Percentiles rank a stretch among this genome's conserved stretches.
Conservation (phyloP, 257 asterid genomes). For the Forsythia viridissima region DNA sequence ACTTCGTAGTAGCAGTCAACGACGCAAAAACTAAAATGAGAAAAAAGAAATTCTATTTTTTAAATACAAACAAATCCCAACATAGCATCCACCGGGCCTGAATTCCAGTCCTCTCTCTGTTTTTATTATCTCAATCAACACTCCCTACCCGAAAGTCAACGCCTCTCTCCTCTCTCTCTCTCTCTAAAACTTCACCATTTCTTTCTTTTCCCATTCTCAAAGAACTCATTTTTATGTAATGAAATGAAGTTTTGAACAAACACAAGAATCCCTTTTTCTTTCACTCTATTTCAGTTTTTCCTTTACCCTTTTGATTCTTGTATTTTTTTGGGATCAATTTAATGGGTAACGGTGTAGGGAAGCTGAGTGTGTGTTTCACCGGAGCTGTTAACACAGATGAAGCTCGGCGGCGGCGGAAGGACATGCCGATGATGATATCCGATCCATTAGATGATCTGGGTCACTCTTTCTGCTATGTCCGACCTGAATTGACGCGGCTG, state of each 20-base stretch:
- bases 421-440: slow-evolving; percentile 44
- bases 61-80: slow-evolving; percentile 23
- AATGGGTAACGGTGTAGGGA: slow-evolving; percentile 98
- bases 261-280: not conserved
- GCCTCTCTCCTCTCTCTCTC: slow-evolving; percentile 28
- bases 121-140: slow-evolving; percentile 58
- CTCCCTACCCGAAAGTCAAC: slow-evolving; percentile 57
- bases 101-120: slow-evolving; percentile 37
- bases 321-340: not conserved
- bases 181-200: slow-evolving; percentile 17
- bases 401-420: slow-evolving; percentile 54
- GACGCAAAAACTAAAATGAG: no score
- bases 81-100: slow-evolving; percentile 32
- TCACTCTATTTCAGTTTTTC: not conserved
- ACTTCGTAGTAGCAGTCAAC: no score
- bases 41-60: not conserved
- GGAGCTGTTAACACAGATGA: slow-evolving; percentile 48
- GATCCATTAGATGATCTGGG: slow-evolving; percentile 89
- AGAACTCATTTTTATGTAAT: slow-evolving; percentile 25
- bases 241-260: slow-evolving; percentile 19
- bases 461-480: slow-evolving; percentile 86
- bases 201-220: slow-evolving; percentile 10
- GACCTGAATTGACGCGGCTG: slow-evolving; percentile 58
- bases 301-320: not conserved
- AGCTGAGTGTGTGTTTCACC: slow-evolving; percentile 75